These are phyloP conservation scores for Graphilbum ipis-grandicollis DNA, from an alignment of 2,329 filamentous ascomycete genomes.

Conservation along the genomic window DNA sequence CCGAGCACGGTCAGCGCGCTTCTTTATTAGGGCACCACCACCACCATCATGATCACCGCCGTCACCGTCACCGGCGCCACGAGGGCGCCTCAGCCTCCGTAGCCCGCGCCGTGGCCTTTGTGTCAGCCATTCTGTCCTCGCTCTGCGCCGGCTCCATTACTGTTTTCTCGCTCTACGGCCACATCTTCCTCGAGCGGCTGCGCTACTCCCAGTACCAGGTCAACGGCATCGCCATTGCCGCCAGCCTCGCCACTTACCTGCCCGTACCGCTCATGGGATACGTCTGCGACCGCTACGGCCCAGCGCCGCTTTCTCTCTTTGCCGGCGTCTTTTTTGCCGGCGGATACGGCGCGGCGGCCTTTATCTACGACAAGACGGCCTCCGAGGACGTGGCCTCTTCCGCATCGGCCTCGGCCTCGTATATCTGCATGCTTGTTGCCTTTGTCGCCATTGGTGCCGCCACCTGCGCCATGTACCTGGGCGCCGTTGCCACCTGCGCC, in stretches of 20 bases:
- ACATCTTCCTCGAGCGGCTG: conserved; percentile 70
- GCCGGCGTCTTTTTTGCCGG: conserved; percentile 58
- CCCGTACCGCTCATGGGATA: conserved; percentile 84
- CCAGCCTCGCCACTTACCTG: conserved; percentile 77
- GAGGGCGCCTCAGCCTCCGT: conserved; percentile 13
- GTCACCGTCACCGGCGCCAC: too few species aligned
- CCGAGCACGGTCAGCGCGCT: not conserved
- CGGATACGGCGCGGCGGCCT: conserved; percentile 73
- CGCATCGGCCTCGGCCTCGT: too few species aligned
- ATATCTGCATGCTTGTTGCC: conserved; percentile 67
- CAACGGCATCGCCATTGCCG: conserved; percentile 74
- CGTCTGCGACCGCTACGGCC: conserved; percentile 76
- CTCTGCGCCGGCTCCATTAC: conserved; percentile 84
- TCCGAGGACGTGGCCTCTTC: conserved; percentile 17
- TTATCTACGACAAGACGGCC: conserved; percentile 43
- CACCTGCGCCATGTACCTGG: conserved; percentile 78
- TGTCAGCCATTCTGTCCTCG: conserved; percentile 34
- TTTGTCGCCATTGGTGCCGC: conserved; percentile 72
- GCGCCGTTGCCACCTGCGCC: conserved; percentile 82
- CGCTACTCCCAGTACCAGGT: conserved; percentile 85
- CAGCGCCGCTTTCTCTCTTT: conserved; percentile 56
- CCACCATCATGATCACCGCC: too few species aligned
- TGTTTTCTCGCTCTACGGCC: conserved; percentile 86
- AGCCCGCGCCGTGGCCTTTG: conserved; percentile 29
- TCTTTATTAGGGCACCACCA: too few species aligned